Conservation (phyloP, 2,329 filamentous ascomycete species). For the Hypocreales sp. region DNA sequence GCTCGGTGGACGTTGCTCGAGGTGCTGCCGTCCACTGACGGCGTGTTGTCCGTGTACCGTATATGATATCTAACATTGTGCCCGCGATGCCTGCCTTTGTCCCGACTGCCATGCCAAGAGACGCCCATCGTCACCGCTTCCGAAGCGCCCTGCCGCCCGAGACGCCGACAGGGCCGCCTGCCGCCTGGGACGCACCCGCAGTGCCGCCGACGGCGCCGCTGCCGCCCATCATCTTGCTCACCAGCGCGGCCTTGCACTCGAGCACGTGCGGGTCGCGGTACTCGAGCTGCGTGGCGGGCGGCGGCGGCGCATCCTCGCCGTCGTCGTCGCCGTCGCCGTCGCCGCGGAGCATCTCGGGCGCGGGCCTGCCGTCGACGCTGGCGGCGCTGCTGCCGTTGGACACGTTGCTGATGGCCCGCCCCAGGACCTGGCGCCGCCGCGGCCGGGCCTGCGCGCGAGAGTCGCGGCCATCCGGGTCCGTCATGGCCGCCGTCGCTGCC, state of each 20-base stretch:
- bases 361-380: constrained; percentile 21
- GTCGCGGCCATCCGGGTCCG: constrained; percentile 3
- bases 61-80: too few relatives aligned
- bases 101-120: too few relatives aligned
- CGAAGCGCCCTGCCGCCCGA: constrained; percentile 8
- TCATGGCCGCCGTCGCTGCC: constrained; percentile 3
- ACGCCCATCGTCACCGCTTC: constrained; percentile 9
- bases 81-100: too few relatives aligned
- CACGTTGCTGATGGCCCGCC: constrained; percentile 41
- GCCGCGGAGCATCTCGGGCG: constrained; percentile 8
- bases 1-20: too few relatives aligned
- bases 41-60: too few relatives aligned
- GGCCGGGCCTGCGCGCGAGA: constrained; percentile 7
- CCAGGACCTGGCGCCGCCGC: constrained; percentile 34
- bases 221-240: constrained; percentile 25
- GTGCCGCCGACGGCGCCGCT: constrained; percentile 4
- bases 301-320: constrained; percentile 16
- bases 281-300: constrained; percentile 34
- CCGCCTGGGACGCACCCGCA: background rate
- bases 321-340: constrained; percentile 6
- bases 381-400: constrained; percentile 33
- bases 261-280: constrained; percentile 36
- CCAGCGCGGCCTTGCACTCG: constrained; percentile 24
- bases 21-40: too few relatives aligned
- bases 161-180: constrained; percentile 2